These are phyloP conservation scores for Candida albicans DNA, from an alignment of 1,139 yeast species.

Conservation along the genomic window DNA sequence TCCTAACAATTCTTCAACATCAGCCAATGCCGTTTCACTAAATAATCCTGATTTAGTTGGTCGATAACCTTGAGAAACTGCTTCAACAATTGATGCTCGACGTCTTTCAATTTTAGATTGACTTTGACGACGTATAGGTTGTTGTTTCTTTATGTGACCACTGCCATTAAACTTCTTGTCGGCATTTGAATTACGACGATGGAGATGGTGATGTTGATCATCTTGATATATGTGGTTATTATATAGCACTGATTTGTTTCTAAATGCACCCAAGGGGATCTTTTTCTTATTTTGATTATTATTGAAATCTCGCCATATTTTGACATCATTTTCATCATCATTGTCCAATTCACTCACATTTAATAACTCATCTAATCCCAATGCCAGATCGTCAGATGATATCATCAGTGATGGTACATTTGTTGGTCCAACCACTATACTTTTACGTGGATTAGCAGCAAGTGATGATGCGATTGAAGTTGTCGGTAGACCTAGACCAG, in stretches of 20 bases:
- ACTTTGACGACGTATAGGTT: not conserved
- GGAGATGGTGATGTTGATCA: constrained; percentile 8
- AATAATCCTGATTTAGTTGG: constrained; percentile 74
- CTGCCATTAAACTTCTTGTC: not conserved
- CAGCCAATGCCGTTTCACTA: constrained; percentile 68
- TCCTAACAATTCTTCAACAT: constrained; percentile 62
- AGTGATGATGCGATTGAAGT: not conserved
- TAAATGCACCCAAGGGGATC: constrained; percentile 85
- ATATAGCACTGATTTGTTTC: constrained; percentile 66
- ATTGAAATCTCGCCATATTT: constrained; percentile 55
- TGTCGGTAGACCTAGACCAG: not conserved
- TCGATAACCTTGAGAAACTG: constrained; percentile 71
- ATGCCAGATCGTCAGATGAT: constrained; percentile 49
- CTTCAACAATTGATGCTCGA: constrained; percentile 67
- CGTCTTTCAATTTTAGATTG: constrained; percentile 38
- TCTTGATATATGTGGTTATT: constrained; percentile 15
- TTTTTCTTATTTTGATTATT: constrained; percentile 51
- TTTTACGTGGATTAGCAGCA: constrained; percentile 1
- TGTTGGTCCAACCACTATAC: constrained; percentile 7
- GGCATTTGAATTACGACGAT: not conserved
- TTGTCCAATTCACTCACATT: constrained; percentile 88
- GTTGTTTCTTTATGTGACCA: not conserved
- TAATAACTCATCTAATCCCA: constrained; percentile 81
- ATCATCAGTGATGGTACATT: constrained; percentile 7
- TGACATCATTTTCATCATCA: constrained; percentile 58